Conservation (phyloP, 352 stramenopile genomes). For the Globisporangium spiculum region DNA sequence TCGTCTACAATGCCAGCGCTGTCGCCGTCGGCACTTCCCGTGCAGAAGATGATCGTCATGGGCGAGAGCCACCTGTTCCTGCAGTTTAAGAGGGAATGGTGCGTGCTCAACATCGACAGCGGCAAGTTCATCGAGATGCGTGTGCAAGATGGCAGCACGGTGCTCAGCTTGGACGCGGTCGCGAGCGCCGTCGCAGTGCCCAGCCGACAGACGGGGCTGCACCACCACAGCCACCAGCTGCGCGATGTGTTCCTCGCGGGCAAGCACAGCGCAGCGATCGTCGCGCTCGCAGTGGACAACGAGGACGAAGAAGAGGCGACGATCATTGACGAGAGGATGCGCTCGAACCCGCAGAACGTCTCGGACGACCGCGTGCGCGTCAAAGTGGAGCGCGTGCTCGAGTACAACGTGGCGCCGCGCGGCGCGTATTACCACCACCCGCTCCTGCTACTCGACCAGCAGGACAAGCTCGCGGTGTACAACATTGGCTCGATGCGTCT, state of each 20-base stretch:
- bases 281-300: conserved; percentile 35
- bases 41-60: conserved; percentile 58
- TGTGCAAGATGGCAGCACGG: conserved; percentile 21
- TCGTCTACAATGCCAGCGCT: conserved; percentile 2
- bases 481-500: conserved; percentile 55
- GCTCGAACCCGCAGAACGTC: conserved; percentile 31
- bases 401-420: conserved; percentile 44
- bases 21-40: conserved; percentile 23
- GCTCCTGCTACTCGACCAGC: conserved; percentile 61
- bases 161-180: conserved; percentile 32
- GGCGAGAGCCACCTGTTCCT: conserved; percentile 68
- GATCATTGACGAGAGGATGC: conserved; percentile 15
- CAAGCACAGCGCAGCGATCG: conserved; percentile 47
- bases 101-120: conserved; percentile 62
- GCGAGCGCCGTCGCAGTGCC: conserved; percentile 39
- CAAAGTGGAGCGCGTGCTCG: conserved; percentile 43
- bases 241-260: conserved; percentile 57
- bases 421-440: conserved; percentile 58
- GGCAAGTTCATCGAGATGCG: conserved; percentile 36
- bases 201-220: conserved; percentile 25
- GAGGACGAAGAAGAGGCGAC: conserved; percentile 18
- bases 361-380: conserved; percentile 41
- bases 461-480: conserved; percentile 58
- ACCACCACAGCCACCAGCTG: conserved; percentile 29
- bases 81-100: conserved; percentile 62